phyloP scores from a whole-genome alignment of 805 yeast species.

The Maudiozyma turicensis region DNA sequence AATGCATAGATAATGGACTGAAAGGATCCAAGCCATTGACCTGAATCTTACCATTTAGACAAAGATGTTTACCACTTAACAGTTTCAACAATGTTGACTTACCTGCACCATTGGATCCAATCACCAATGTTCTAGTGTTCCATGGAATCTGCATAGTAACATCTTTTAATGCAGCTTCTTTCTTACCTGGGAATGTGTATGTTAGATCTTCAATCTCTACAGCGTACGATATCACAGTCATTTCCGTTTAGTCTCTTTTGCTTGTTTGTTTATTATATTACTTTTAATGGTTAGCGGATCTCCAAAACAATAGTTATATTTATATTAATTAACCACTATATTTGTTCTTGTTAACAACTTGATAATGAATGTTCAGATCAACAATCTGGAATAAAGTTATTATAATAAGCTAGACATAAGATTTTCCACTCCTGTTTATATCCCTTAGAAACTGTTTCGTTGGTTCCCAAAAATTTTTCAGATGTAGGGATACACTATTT shows the following conservation, averaged over 20 bases:
- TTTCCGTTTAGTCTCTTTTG: not conserved
- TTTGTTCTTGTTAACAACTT: too few relatives aligned
- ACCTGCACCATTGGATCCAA: constrained; percentile 98
- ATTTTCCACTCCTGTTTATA: too few relatives aligned
- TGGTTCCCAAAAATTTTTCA: too few relatives aligned
- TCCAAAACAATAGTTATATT: too few relatives aligned
- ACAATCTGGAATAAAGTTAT: too few relatives aligned
- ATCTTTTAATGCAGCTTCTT: constrained; percentile 57
- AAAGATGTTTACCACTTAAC: constrained; percentile 84
- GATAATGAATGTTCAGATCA: too few relatives aligned
- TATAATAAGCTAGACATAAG: too few relatives aligned
- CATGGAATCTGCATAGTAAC: constrained; percentile 54
- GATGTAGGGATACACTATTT: too few relatives aligned
- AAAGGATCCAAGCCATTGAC: constrained; percentile 90
- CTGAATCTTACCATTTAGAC: constrained; percentile 56
- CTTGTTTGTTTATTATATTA: too few relatives aligned
- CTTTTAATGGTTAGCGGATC: too few relatives aligned
- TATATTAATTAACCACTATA: too few relatives aligned
- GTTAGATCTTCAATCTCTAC: constrained; percentile 56
- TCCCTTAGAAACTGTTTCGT: too few relatives aligned
- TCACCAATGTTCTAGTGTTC: constrained; percentile 64
- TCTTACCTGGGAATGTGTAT: constrained; percentile 54
- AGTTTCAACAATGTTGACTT: constrained; percentile 80
- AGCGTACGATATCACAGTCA: constrained; percentile 23
- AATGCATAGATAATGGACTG: constrained; percentile 36